Evolutionary conservation across 805 yeast genomes (phyloP).

Genomic region (Saccharomycopsis javanensis): DNA sequence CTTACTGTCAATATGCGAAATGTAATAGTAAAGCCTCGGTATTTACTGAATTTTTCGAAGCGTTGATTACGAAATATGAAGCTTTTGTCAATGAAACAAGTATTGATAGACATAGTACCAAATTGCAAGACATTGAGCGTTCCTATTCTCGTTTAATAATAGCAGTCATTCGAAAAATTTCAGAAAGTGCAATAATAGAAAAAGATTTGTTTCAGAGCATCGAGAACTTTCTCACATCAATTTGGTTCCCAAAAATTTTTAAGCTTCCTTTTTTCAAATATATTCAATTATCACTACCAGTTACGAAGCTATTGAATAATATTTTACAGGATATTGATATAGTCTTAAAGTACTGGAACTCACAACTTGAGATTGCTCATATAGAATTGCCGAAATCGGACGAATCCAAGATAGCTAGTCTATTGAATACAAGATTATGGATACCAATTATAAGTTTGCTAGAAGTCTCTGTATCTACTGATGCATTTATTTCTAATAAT

Average conservation of each 20-base stretch:
- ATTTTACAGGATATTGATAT: constrained; percentile 2
- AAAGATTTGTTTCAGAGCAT: neutral
- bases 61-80: constrained; percentile 1
- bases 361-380: neutral
- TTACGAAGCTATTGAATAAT: neutral
- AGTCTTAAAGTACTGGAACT: neutral
- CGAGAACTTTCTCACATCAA: neutral
- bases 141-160: neutral
- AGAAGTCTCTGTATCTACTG: neutral
- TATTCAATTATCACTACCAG: neutral
- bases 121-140: neutral
- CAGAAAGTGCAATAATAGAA: neutral
- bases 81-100: neutral
- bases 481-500: neutral
- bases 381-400: neutral
- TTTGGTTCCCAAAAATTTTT: constrained; percentile 3
- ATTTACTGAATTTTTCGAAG: constrained; percentile 11
- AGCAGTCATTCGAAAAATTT: neutral
- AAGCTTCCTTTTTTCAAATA: constrained; percentile 9
- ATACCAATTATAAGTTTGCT: constrained; percentile 7
- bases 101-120: neutral
- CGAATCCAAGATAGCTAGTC: neutral
- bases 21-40: neutral
- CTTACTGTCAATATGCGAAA: neutral
- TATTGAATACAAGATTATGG: constrained; percentile 3